These are phyloP conservation scores for Giardia duodenalis DNA, from an alignment of 208 protist genomes.

Conservation along the genomic window DNA sequence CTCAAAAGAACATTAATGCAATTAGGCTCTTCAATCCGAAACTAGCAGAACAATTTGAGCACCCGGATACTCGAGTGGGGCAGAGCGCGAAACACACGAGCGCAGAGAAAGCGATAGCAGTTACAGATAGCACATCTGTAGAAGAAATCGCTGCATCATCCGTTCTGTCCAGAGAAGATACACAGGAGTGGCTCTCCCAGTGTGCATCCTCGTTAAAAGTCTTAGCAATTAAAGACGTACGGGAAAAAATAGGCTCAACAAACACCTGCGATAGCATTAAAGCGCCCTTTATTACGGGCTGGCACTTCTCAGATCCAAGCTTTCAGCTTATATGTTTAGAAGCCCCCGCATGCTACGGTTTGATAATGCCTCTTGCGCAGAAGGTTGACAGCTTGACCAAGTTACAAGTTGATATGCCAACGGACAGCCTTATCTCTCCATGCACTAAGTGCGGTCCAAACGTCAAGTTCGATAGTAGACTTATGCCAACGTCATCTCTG, in stretches of 20 bases:
- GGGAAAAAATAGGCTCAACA: background rate
- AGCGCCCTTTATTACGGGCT: background rate
- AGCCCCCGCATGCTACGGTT: background rate
- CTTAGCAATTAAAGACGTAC: background rate
- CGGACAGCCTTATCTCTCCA: background rate
- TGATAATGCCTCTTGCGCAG: background rate
- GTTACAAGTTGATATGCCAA: background rate
- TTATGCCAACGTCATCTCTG: background rate
- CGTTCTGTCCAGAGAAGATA: background rate
- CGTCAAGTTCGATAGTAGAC: background rate
- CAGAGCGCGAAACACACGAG: background rate
- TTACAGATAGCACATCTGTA: background rate
- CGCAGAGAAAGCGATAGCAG: background rate
- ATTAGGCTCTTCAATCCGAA: background rate
- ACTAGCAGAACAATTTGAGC: background rate
- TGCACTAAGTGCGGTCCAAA: background rate
- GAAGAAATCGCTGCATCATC: background rate
- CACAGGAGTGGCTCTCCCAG: background rate
- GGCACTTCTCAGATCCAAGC: background rate
- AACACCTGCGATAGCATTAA: background rate
- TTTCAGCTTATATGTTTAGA: background rate
- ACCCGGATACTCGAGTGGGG: no score
- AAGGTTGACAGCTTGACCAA: background rate
- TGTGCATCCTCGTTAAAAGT: background rate
- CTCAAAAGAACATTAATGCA: background rate